Evolutionary conservation across 1,284 basidiomycete genomes (phyloP).

Genomic region (Cutaneotrichosporon curvatum): DNA sequence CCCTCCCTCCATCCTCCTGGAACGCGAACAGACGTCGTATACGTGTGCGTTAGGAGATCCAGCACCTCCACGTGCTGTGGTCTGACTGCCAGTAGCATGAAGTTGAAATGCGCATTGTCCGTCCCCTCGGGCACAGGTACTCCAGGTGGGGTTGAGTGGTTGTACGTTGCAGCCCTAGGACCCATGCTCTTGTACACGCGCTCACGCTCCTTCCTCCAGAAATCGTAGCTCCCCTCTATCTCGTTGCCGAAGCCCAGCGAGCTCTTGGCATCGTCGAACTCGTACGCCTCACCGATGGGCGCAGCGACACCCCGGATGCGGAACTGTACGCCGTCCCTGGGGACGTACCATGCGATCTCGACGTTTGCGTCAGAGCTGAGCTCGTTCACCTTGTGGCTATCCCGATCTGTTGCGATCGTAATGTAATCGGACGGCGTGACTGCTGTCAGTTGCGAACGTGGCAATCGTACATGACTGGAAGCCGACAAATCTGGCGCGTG

Average conservation of each 20-base stretch:
- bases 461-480: neutral
- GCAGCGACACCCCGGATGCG: conserved; percentile 11
- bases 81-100: conserved; percentile 4
- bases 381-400: conserved; percentile 5
- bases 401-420: conserved; percentile 7
- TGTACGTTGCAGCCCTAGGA: neutral
- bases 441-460: neutral
- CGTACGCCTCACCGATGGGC: conserved; percentile 7
- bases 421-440: conserved; percentile 9
- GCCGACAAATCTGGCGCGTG: neutral
- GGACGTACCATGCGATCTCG: conserved; percentile 13
- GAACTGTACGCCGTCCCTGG: conserved; percentile 7
- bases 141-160: conserved; percentile 6
- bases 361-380: conserved; percentile 2
- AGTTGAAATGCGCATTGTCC: conserved; percentile 11
- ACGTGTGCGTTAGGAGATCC: neutral
- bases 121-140: neutral
- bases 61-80: conserved; percentile 9
- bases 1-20: too few relatives aligned
- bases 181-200: neutral
- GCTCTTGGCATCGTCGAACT: neutral
- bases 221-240: conserved; percentile 1
- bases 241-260: neutral
- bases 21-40: conserved; percentile 3
- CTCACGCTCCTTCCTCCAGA: conserved; percentile 1